These are phyloP conservation scores for Tieghemiomyces parasiticus DNA, from an alignment of 192 early-diverging fungal genomes.

Conservation along the genomic window DNA sequence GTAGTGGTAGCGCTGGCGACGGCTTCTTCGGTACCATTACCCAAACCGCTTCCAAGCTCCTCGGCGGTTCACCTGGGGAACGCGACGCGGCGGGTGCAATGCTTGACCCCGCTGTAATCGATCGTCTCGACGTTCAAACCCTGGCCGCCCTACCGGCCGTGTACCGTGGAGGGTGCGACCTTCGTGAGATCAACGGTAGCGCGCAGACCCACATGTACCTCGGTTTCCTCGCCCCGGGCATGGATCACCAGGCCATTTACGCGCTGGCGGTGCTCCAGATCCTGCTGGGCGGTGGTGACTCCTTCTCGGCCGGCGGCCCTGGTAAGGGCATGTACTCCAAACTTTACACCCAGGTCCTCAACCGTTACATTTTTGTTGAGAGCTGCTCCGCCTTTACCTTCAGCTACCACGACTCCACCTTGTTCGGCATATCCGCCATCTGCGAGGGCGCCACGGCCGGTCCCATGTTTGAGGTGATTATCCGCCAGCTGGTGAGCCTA, in stretches of 20 bases:
- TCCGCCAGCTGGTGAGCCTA: neutral
- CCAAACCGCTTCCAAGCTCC: neutral
- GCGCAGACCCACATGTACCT: constrained; percentile 79
- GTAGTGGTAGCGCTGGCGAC: constrained; percentile 14
- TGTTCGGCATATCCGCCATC: constrained; percentile 86
- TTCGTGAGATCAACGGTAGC: constrained; percentile 50
- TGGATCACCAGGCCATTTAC: constrained; percentile 81
- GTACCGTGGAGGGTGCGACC: constrained; percentile 72
- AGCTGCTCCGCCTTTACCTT: constrained; percentile 86
- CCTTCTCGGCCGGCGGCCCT: constrained; percentile 93
- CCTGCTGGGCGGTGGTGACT: constrained; percentile 89
- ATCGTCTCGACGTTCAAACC: too few species aligned
- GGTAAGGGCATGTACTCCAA: constrained; percentile 99
- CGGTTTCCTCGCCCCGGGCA: constrained; percentile 72
- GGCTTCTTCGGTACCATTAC: constrained; percentile 15
- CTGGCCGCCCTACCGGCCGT: constrained; percentile 32
- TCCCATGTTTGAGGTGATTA: constrained; percentile 61
- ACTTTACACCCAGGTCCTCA: constrained; percentile 87
- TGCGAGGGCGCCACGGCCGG: constrained; percentile 63
- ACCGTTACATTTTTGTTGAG: constrained; percentile 90
- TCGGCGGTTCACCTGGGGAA: too few species aligned
- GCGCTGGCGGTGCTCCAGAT: constrained; percentile 78
- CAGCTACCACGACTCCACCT: constrained; percentile 74
- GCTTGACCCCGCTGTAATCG: too few species aligned
- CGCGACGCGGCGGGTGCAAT: too few species aligned